A percentile compares a stretch with the other conserved stretches of the same genome.
Evolutionary conservation across 805 yeast genomes (phyloP).

Genomic region (Ogataea paradorogensis): DNA sequence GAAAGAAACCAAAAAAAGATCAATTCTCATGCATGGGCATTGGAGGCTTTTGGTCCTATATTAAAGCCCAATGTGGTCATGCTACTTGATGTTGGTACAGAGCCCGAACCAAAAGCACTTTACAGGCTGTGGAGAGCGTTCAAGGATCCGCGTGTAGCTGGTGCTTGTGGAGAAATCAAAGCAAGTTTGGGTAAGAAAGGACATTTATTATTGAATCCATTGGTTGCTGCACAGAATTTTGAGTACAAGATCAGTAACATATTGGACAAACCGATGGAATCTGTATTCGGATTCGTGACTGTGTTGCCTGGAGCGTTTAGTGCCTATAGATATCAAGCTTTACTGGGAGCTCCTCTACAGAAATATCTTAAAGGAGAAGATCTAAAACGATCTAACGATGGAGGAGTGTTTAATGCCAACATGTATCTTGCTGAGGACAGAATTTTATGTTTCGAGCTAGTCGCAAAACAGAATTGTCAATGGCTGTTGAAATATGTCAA

Average conservation of each 20-base stretch:
- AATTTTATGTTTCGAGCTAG: conserved; percentile 89
- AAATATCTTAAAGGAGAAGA: conserved; percentile 93
- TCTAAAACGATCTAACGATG: conserved; percentile 56
- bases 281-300: conserved; percentile 89
- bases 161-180: conserved; percentile 96
- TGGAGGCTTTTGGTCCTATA: conserved; percentile 85
- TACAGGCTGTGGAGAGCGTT: conserved; percentile 90
- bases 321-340: conserved; percentile 84
- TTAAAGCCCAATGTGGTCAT: conserved; percentile 81
- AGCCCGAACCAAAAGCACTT: conserved; percentile 79
- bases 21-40: conserved; percentile 96
- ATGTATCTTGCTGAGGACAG: conserved; percentile 98
- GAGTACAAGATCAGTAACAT: conserved; percentile 96
- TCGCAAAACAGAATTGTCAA: conserved; percentile 70
- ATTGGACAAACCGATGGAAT: conserved; percentile 92
- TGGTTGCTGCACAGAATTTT: conserved; percentile 95
- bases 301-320: conserved; percentile 97
- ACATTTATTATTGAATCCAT: conserved; percentile 63
- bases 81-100: conserved; percentile 91
- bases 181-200: conserved; percentile 67
- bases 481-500: conserved; percentile 86
- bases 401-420: conserved; percentile 87
- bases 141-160: conserved; percentile 77
- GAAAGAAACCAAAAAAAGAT: conserved; percentile 87
- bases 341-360: conserved; percentile 80